A percentile compares a stretch with the other conserved stretches of the same genome.
These are phyloP conservation scores for Botryotinia calthae DNA, from an alignment of 2,329 filamentous ascomycete species.

Conservation along the genomic window DNA sequence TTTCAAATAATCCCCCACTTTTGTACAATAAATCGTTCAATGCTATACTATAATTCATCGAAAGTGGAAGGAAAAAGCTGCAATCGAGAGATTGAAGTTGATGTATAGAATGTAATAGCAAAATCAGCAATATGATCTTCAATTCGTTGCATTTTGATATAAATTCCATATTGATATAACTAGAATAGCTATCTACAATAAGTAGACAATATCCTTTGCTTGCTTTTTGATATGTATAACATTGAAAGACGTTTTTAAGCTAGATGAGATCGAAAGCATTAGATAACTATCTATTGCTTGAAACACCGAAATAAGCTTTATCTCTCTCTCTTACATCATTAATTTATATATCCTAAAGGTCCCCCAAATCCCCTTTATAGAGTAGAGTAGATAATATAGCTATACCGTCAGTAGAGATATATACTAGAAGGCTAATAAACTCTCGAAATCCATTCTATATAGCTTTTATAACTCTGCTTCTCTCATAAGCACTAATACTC, in stretches of 20 bases:
- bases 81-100: fast-evolving
- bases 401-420: fast-evolving
- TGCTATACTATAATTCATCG: neutral
- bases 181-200: neutral
- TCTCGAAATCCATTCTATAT: too few relatives aligned
- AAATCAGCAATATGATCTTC: neutral
- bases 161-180: neutral
- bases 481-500: too few relatives aligned
- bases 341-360: too few relatives aligned
- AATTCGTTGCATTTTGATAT: neutral
- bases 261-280: fast-evolving
- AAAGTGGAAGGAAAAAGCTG: fast-evolving
- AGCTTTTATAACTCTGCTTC: too few relatives aligned
- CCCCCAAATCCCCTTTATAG: fast-evolving
- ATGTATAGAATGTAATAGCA: neutral
- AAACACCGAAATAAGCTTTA: too few relatives aligned
- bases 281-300: fast-evolving
- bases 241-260: too few relatives aligned
- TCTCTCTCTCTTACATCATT: too few relatives aligned
- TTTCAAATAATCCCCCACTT: fast-evolving
- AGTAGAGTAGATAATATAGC: fast-evolving
- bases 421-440: too few relatives aligned
- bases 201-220: too few relatives aligned
- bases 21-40: neutral
- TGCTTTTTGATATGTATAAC: fast-evolving